Evolutionary conservation across 1,139 yeast genomes (phyloP).

Genomic region (Taphrina populina): DNA sequence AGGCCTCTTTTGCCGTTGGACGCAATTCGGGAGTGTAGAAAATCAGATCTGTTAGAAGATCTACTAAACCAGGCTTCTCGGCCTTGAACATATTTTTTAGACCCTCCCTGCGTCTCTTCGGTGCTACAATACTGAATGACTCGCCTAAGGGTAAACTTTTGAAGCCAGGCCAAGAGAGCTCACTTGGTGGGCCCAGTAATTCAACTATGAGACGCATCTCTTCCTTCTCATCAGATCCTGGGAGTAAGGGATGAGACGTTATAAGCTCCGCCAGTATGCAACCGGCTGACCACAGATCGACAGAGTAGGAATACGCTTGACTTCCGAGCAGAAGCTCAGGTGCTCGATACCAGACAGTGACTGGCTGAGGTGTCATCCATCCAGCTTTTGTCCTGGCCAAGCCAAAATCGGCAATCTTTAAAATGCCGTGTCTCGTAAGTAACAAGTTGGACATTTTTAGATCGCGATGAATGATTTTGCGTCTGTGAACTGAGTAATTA

Average conservation of each 20-base stretch:
- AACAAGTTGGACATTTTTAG: constrained; percentile 66
- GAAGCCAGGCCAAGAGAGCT: constrained; percentile 41
- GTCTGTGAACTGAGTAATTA: constrained; percentile 7
- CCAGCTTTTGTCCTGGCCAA: constrained; percentile 44
- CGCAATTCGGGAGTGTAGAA: constrained; percentile 83
- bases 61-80: constrained; percentile 45
- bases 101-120: constrained; percentile 29
- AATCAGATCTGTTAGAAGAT: constrained; percentile 61
- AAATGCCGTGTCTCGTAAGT: constrained; percentile 53
- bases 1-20: constrained; percentile 69
- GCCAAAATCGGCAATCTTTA: constrained; percentile 62
- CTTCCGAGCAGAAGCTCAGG: constrained; percentile 58
- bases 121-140: constrained; percentile 35
- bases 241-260: constrained; percentile 55
- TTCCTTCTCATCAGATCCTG: constrained; percentile 57
- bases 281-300: constrained; percentile 61
- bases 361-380: constrained; percentile 42
- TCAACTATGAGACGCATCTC: constrained; percentile 48
- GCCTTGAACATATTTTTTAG: constrained; percentile 33
- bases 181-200: constrained; percentile 39
- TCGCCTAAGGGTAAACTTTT: constrained; percentile 40
- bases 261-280: constrained; percentile 60
- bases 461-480: constrained; percentile 45
- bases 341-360: constrained; percentile 46
- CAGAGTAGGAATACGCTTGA: constrained; percentile 55